Base-by-base conservation (phyloP, 2,329 filamentous ascomycete species). In the Diplodia mutila region DNA sequence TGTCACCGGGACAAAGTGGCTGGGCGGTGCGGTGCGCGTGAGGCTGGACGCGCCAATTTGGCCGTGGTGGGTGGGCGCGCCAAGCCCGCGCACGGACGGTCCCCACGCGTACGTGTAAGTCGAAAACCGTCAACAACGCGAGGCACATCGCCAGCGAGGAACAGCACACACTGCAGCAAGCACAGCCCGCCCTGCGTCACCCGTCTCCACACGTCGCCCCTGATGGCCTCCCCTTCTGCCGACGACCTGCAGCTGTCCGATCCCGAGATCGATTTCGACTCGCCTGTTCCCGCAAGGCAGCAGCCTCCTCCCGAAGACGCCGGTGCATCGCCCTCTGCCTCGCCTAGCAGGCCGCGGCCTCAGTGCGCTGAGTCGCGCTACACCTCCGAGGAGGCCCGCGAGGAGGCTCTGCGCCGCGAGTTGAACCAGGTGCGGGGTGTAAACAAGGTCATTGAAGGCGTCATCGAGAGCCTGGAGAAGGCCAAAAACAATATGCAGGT, bases 381-480 rank as follows among this genome's bases (percentile, higher is more conserved):
- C 73, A 89, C 90, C 70, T 81, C 84, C 3, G 85, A 90, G 72
- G 88, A 91, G 74, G 85, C 86, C 23, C 90, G 91, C 54, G 92
- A 97, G 70, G 88, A 88, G 2, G 86, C 88, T 16, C 82, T 99
- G 72, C 89, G 87, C 18, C 89, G 86, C 66, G 95, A 99, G 80
- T 82, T 98, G 32, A 89, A 93, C 70, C 91, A 90, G 57, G 89
- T 99, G 37, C 89, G 90, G 68, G 90, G 90, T 72, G 91, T 98
- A 76, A 99, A 99, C 79, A 86, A 89, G 72, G 90, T 93, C 49
- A 92, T 99, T 69, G 93, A 97, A 77, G 87, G 87, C 25, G 88
- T 94, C 32, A 86, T 93, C 29, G 85, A 86, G 37, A 92, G 90
- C 52, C 82, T 95, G 25, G 87, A 91, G 72, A 87, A 88, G 70